Percentiles rank a stretch among this genome's conserved stretches.
phyloP scores from a whole-genome alignment of 805 yeast genomes.

The Kuraishia ogatae region DNA sequence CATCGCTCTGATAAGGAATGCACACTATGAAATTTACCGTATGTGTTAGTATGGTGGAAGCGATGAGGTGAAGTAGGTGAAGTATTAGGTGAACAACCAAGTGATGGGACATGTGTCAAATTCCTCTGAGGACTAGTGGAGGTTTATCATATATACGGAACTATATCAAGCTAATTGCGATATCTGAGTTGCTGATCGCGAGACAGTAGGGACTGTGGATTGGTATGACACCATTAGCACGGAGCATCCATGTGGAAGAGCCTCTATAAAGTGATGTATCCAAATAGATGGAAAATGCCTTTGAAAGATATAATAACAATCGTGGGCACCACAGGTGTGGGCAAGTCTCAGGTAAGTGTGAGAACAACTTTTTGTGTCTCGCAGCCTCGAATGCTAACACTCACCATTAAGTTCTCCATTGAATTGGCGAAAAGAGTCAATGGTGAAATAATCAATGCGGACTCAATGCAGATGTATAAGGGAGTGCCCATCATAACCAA shows the following conservation, averaged over 20 bases:
- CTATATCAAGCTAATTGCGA: no score
- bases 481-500: constrained; percentile 74
- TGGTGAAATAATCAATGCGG: constrained; percentile 93
- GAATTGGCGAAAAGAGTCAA: constrained; percentile 68
- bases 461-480: constrained; percentile 91
- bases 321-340: constrained; percentile 91
- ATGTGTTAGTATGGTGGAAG: neutral
- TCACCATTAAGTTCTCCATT: constrained; percentile 45
- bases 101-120: no score
- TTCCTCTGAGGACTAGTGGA: no score
- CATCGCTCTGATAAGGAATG: neutral
- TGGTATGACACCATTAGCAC: neutral
- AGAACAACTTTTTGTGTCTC: no score
- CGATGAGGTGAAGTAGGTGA: neutral
- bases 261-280: neutral
- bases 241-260: neutral
- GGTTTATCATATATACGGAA: no score
- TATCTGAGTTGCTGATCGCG: neutral
- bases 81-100: no score
- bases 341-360: constrained; percentile 65
- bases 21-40: neutral
- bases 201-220: no score
- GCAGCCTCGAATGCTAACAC: no score
- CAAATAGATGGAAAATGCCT: neutral
- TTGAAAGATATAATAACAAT: constrained; percentile 18